Conservation (phyloP, 805 yeast species). For the Suhomyces emberorum region DNA sequence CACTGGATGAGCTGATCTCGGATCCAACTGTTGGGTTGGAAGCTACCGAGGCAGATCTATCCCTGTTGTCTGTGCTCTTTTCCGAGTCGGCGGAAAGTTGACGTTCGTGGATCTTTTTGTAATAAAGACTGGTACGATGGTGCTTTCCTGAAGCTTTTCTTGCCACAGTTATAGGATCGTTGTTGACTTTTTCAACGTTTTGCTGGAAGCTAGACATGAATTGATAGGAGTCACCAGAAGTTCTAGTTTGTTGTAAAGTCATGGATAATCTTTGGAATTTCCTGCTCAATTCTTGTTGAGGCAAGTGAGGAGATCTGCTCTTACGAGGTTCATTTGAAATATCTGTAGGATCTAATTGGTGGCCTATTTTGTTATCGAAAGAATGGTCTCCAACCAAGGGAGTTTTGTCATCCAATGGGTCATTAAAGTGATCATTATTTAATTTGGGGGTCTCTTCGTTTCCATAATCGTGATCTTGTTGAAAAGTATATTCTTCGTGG, state of each 20-base stretch:
- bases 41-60: not conserved
- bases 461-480: constrained; percentile 10
- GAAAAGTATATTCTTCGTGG: constrained; percentile 5
- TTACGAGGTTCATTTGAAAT: not conserved
- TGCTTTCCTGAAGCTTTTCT: constrained; percentile 6
- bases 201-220: constrained; percentile 39
- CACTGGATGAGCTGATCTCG: constrained; percentile 22
- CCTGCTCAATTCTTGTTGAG: constrained; percentile 30
- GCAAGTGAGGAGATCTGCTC: constrained; percentile 15
- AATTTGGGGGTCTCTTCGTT: constrained; percentile 34
- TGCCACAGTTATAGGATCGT: constrained; percentile 6
- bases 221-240: constrained; percentile 39
- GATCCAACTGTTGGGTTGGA: constrained; percentile 13
- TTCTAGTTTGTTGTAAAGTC: constrained; percentile 31
- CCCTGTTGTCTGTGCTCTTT: not conserved
- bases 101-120: constrained; percentile 28
- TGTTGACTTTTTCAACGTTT: constrained; percentile 31
- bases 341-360: constrained; percentile 4
- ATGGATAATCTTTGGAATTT: constrained; percentile 37
- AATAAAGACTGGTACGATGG: constrained; percentile 28
- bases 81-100: constrained; percentile 9
- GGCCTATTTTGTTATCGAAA: constrained; percentile 9
- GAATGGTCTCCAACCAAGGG: constrained; percentile 18
- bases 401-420: constrained; percentile 27
- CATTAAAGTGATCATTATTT: constrained; percentile 8